These are phyloP conservation scores for Metarhizium humberi DNA, from an alignment of 2,329 filamentous ascomycete species.

Conservation along the genomic window DNA sequence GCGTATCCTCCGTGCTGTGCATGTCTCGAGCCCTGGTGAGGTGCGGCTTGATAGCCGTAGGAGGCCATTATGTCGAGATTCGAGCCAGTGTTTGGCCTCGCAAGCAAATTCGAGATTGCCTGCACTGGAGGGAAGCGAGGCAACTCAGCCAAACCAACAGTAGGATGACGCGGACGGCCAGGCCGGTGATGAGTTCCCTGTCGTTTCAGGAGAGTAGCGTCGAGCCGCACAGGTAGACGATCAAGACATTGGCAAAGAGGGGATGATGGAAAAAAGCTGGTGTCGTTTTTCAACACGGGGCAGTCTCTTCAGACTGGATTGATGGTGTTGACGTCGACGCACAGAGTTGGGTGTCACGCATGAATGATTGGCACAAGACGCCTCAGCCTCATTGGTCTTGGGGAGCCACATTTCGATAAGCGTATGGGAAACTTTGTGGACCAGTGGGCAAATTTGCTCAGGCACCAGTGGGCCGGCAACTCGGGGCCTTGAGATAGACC, in stretches of 20 bases:
- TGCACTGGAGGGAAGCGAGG: not conserved
- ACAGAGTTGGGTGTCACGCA: not conserved
- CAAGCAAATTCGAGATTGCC: not conserved
- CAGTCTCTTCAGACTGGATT: not conserved
- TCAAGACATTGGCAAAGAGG: not conserved
- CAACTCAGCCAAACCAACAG: not conserved
- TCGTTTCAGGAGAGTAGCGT: not conserved
- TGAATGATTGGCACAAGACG: not conserved
- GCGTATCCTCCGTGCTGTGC: conserved; percentile 33
- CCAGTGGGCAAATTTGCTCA: no score
- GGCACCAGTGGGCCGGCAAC: no score
- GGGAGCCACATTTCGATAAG: not conserved
- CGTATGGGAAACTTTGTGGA: not conserved
- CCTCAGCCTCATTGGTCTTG: not conserved
- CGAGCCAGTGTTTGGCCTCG: not conserved
- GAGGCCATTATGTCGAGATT: conserved; percentile 23
- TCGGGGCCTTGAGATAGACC: no score
- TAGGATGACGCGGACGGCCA: not conserved
- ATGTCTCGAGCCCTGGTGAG: conserved; percentile 21
- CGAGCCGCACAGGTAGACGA: not conserved
- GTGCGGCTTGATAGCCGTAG: conserved; percentile 23
- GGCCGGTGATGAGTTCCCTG: not conserved
- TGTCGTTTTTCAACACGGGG: not conserved
- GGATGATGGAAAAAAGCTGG: not conserved
- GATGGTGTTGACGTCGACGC: not conserved